These are phyloP conservation scores for Sphagnum magellanicum DNA, from an alignment of 228 moss, liverwort and hornwort genomes.

Conservation along the genomic window DNA sequence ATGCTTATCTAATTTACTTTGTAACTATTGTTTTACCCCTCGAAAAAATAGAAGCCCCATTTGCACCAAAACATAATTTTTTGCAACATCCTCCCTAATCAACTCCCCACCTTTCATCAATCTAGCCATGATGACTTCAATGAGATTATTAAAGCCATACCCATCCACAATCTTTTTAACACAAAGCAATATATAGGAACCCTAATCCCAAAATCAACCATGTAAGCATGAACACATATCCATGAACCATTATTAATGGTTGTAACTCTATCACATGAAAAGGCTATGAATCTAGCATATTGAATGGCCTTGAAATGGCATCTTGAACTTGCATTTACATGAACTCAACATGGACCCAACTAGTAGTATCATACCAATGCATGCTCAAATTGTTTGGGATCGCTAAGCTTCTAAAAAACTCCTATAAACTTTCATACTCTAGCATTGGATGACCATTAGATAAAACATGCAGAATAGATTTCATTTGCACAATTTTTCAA, in stretches of 20 bases:
- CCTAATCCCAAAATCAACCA: too few species aligned
- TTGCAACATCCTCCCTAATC: too few species aligned
- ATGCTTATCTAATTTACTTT: neutral
- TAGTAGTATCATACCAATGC: neutral
- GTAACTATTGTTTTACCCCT: neutral
- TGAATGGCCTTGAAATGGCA: neutral
- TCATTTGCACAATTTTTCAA: neutral
- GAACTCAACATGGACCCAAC: neutral
- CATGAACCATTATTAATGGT: too few species aligned
- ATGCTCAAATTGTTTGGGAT: neutral
- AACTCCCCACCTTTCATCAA: too few species aligned
- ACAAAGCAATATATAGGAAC: too few species aligned
- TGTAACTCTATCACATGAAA: too few species aligned
- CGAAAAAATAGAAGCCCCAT: neutral
- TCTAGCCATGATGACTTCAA: too few species aligned
- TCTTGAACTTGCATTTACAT: neutral
- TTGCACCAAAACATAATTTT: neutral
- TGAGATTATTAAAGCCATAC: too few species aligned
- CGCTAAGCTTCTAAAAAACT: neutral
- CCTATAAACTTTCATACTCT: neutral
- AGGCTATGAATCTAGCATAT: neutral
- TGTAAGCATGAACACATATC: too few species aligned
- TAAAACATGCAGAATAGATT: neutral
- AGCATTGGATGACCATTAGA: neutral
- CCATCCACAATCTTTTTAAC: too few species aligned